These are phyloP conservation scores for Claviceps digitariae DNA, from an alignment of 2,329 filamentous ascomycete genomes.

Conservation along the genomic window DNA sequence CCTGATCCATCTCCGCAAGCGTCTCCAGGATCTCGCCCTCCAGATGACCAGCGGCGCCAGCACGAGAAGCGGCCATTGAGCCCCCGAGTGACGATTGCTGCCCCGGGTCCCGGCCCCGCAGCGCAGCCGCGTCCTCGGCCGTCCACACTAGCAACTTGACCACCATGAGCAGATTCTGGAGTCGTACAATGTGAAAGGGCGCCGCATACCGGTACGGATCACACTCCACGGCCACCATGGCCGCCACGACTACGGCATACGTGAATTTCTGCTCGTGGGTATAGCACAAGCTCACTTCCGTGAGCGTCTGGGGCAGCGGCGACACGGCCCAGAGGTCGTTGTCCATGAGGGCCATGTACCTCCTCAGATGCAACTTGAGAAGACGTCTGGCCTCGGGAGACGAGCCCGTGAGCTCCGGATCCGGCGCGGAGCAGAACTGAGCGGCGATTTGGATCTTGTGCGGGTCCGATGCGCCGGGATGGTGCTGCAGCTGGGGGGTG, in stretches of 20 bases:
- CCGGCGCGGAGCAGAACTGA: not conserved
- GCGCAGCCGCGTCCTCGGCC: constrained; percentile 21
- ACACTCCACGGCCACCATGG: constrained; percentile 32
- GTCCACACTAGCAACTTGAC: constrained; percentile 39
- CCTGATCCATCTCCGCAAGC: constrained; percentile 34
- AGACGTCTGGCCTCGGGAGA: not conserved
- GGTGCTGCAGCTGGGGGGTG: constrained; percentile 7
- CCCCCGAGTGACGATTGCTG: no score
- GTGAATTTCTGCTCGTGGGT: constrained; percentile 27
- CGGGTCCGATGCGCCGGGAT: constrained; percentile 10
- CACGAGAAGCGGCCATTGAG: constrained; percentile 12
- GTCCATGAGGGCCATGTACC: constrained; percentile 12
- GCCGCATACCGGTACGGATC: constrained; percentile 37
- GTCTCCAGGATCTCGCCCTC: constrained; percentile 14
- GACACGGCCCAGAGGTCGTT: constrained; percentile 33
- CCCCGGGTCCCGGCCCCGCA: constrained; percentile 8
- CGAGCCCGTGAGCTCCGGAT: not conserved
- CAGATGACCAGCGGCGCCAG: constrained; percentile 12
- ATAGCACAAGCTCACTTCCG: constrained; percentile 32
- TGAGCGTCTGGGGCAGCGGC: constrained; percentile 31
- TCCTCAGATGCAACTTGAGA: not conserved
- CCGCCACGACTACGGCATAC: constrained; percentile 31
- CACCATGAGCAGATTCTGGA: constrained; percentile 37
- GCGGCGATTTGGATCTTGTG: constrained; percentile 11
- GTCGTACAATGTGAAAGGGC: constrained; percentile 35